phyloP scores from a whole-genome alignment of 164 flowering plant species.

The Magnolia changhungtana region DNA sequence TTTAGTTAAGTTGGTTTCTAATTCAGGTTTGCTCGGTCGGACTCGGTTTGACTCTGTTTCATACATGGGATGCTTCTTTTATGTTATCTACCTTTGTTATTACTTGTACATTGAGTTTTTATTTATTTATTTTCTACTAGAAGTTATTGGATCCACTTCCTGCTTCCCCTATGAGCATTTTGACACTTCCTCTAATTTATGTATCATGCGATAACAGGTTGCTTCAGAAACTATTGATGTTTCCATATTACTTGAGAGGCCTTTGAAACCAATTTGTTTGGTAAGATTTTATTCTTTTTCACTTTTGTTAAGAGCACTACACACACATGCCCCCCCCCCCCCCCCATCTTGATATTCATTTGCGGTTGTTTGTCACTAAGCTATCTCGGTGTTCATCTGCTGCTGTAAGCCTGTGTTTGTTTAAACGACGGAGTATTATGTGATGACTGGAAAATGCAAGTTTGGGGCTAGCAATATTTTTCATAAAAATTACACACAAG shows the following conservation, averaged over 20 bases:
- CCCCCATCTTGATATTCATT: no score
- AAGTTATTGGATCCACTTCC: neutral
- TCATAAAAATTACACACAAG: no score
- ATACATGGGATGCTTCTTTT: no score
- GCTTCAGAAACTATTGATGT: constrained; percentile 30
- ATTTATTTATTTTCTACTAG: neutral
- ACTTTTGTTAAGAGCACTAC: neutral
- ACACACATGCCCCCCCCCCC: no score
- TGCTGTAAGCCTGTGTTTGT: neutral
- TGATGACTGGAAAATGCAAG: constrained; percentile 92
- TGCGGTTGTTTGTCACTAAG: neutral
- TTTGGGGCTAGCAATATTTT: constrained; percentile 49
- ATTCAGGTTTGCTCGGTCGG: no score
- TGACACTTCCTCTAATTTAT: neutral
- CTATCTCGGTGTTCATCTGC: neutral
- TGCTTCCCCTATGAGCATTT: neutral
- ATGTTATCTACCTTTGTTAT: no score
- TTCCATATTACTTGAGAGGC: constrained; percentile 75
- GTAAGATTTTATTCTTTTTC: constrained; percentile 35
- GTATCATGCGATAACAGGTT: constrained; percentile 31
- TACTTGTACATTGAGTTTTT: no score
- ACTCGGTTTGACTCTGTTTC: no score
- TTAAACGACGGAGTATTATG: constrained; percentile 54
- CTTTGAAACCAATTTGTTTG: constrained; percentile 78
- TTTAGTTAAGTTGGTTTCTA: no score